Base-by-base conservation (phyloP, 257 asterid genomes). In the Buddleja alternifolia region DNA sequence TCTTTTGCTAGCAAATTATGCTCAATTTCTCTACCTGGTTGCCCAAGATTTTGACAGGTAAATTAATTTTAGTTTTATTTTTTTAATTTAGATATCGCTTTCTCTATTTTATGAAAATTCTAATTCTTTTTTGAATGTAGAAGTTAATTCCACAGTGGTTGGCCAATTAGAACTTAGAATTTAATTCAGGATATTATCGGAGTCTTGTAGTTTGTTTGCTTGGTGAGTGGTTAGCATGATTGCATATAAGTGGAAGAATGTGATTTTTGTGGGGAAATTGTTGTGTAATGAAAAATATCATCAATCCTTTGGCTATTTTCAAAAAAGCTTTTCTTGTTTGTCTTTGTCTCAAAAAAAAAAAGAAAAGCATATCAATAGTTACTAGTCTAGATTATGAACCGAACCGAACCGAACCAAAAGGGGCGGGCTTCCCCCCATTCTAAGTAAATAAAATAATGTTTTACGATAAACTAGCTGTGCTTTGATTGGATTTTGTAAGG, bases 41-140 rank as follows among this genome's bases (percentile, higher is more conserved):
- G 76, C 74, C 47, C 89, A 66, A 29, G 98, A 94, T 70, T 85
- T 80, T 19, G 98, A 91, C 92, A 91, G 99, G 99, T 94, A 87
- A 42, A 48, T 42, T 20, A 14, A 21, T 72, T 63, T 14, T 51
- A 20, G 11, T 20, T 69, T 60, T 14, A 46, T 41, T 52, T 29
- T 50, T 45, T 64, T 4, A 60, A 55, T 60, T 56, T 25, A 17
- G 59, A 29, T 44, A 32, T 41, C 52, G 29, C 66, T 77, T 36
- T 77, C 69, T 52, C 10, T 9, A 11, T 71, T 41, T 69, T 81
- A 61, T 10, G 29, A 29, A 1, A 29, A 29, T 29, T 29, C 34
- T 29, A n/a, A n/a, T n/a, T n/a, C n/a, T n/a, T n/a, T n/a, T n/a
- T n/a, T n/a, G n/a, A n/a, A n/a, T n/a, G n/a, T n/a, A n/a, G n/a